Percentiles rank a stretch among this genome's conserved stretches.
phyloP scores from a whole-genome alignment of 306 rosid species.

The Alnus glutinosa region DNA sequence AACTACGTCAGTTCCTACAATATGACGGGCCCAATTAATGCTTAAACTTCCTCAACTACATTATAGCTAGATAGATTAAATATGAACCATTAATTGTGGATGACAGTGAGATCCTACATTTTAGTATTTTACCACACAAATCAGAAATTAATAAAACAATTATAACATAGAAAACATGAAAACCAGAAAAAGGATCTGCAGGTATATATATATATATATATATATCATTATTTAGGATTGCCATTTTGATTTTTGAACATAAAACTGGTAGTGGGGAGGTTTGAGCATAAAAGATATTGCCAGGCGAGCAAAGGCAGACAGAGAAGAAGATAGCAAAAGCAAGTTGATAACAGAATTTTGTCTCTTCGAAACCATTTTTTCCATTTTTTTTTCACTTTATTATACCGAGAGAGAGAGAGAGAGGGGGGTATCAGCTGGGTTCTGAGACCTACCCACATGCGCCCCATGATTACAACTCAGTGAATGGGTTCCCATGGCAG shows the following conservation, averaged over 20 bases:
- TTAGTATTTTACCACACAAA: too few species aligned
- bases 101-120: too few species aligned
- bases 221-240: not conserved
- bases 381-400: not conserved
- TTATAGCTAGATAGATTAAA: too few species aligned
- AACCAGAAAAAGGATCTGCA: conserved; percentile 19
- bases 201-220: not conserved
- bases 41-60: too few species aligned
- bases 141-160: not conserved
- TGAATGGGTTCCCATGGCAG: conserved; percentile 46
- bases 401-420: conserved; percentile 14
- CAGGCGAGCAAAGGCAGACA: conserved; percentile 37
- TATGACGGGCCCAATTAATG: too few species aligned
- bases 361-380: conserved; percentile 21
- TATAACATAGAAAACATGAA: not conserved
- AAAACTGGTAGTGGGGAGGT: conserved; percentile 27
- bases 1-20: too few species aligned
- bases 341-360: conserved; percentile 31
- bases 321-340: conserved; percentile 38
- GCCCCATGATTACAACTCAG: conserved; percentile 66
- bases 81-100: too few species aligned
- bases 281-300: conserved; percentile 46
- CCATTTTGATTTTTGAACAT: conserved; percentile 15
- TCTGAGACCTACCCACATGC: conserved; percentile 68
- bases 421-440: conserved; percentile 24